These are phyloP conservation scores for Solanum lignicaule DNA, from an alignment of 257 asterid species.

Conservation along the genomic window DNA sequence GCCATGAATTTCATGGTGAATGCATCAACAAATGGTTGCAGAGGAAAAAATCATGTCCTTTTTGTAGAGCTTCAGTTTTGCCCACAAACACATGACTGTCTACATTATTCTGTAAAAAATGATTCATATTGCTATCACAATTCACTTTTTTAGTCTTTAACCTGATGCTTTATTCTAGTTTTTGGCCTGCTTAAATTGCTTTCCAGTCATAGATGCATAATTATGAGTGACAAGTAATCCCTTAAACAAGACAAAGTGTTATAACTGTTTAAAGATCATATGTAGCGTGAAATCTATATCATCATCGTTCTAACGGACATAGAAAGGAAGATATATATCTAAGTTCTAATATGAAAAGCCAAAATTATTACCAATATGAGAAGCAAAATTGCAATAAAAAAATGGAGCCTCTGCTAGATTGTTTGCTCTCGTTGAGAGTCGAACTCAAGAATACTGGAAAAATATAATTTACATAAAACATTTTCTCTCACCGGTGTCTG, in stretches of 20 bases:
- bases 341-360: not conserved
- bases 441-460: constrained; percentile 39
- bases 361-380: not conserved
- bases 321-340: not conserved
- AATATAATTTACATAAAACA: not conserved
- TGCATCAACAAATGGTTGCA: not conserved
- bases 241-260: not conserved
- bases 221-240: not conserved
- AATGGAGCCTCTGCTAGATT: too few species aligned
- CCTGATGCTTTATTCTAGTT: too few species aligned
- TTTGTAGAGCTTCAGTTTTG: not conserved
- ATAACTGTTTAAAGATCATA: not conserved
- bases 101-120: not conserved
- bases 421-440: constrained; percentile 14
- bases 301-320: not conserved
- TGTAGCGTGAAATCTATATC: not conserved
- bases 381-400: not conserved
- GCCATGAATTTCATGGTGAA: not conserved
- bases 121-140: not conserved
- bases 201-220: not conserved
- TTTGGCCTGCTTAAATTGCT: not conserved
- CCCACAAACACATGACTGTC: not conserved
- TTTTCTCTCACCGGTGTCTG: not conserved
- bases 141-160: not conserved
- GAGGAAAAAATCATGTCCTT: not conserved